phyloP scores from a whole-genome alignment of 2,329 filamentous ascomycete genomes.

The Colletotrichum salicis region DNA sequence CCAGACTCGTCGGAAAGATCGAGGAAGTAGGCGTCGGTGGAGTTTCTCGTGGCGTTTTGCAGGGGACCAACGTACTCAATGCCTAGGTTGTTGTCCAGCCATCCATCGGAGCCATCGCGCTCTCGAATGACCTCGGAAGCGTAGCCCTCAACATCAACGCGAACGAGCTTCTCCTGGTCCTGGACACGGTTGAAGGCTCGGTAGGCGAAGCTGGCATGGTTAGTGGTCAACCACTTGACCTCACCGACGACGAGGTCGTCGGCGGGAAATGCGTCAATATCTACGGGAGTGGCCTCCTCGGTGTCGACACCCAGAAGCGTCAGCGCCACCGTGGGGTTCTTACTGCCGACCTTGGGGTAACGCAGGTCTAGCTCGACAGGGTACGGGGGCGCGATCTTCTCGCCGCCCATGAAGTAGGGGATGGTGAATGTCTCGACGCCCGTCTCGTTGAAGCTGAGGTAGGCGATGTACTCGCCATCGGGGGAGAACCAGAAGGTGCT shows the following conservation, averaged over 20 bases:
- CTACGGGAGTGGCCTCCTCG: conserved; percentile 55
- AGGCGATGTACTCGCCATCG: conserved; percentile 89
- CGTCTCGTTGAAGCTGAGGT: conserved; percentile 88
- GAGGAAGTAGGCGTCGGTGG: conserved; percentile 64
- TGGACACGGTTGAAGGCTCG: conserved; percentile 76
- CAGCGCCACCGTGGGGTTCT: conserved; percentile 72
- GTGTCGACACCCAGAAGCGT: conserved; percentile 65
- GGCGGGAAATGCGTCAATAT: conserved; percentile 66
- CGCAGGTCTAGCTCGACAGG: conserved; percentile 70
- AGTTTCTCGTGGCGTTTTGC: conserved; percentile 47
- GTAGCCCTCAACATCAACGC: conserved; percentile 63
- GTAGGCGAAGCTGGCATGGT: conserved; percentile 70
- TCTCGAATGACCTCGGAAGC: conserved; percentile 62
- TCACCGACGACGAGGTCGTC: conserved; percentile 75
- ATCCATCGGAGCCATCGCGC: conserved; percentile 68
- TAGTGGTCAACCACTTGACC: conserved; percentile 73
- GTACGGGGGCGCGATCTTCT: conserved; percentile 68
- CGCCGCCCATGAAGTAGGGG: conserved; percentile 72
- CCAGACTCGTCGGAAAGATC: conserved; percentile 74
- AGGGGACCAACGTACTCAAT: conserved; percentile 65
- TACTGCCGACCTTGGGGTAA: conserved; percentile 76
- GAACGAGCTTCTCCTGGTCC: conserved; percentile 70
- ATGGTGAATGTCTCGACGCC: conserved; percentile 74
- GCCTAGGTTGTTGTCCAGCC: conserved; percentile 69
- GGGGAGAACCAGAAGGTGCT: conserved; percentile 95